Evolutionary conservation across 352 stramenopile genomes (phyloP).

Genomic region (Phytophthora constricta): DNA sequence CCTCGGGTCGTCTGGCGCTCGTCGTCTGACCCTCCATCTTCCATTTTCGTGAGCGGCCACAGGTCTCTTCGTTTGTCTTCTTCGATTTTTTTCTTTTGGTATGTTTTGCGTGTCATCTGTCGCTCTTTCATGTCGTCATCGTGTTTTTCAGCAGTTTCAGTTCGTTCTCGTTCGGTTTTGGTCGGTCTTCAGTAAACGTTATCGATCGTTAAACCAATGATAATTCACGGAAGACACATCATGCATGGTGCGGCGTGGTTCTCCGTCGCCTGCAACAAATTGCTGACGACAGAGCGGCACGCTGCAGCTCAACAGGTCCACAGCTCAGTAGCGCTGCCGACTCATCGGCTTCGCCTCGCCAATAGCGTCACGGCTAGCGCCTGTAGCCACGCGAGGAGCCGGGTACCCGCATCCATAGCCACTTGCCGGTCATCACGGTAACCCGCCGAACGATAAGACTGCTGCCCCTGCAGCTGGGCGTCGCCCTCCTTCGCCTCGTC

Average conservation of each 20-base stretch:
- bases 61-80: conserved; percentile 43
- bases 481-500: conserved; percentile 74
- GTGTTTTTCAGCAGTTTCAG: conserved; percentile 40
- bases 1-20: conserved; percentile 36
- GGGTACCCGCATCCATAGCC: conserved; percentile 61
- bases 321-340: conserved; percentile 78
- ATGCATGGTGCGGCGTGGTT: conserved; percentile 20
- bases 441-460: conserved; percentile 62
- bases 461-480: conserved; percentile 49
- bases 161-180: conserved; percentile 34
- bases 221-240: conserved; percentile 26
- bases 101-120: conserved; percentile 27
- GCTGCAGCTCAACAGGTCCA: conserved; percentile 16
- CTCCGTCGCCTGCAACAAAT: conserved; percentile 22
- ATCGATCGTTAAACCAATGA: conserved; percentile 24
- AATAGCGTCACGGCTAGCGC: conserved; percentile 59
- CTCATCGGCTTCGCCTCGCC: conserved; percentile 76
- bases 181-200: conserved; percentile 18
- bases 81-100: conserved; percentile 32
- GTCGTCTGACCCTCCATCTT: conserved; percentile 44
- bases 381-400: conserved; percentile 67
- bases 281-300: conserved; percentile 22
- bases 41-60: conserved; percentile 33
- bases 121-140: conserved; percentile 34
- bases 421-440: conserved; percentile 61